phyloP scores from a whole-genome alignment of 108 stramenopile species.

The Tribonema minus region DNA sequence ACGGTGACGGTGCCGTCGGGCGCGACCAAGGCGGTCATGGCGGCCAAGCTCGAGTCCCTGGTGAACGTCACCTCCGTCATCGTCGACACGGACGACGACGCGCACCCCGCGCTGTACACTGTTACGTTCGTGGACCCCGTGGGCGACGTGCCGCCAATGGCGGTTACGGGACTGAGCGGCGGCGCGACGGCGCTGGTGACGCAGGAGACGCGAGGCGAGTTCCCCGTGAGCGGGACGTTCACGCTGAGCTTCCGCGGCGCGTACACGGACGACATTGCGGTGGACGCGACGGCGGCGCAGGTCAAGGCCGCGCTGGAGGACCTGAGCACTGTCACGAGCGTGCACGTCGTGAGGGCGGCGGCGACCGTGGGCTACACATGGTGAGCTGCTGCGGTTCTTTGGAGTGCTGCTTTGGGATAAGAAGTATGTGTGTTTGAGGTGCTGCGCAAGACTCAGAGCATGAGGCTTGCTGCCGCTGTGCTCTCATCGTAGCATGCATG shows the following conservation, averaged over 20 bases:
- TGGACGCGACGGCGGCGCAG: constrained; percentile 62
- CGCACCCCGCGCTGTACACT: constrained; percentile 41
- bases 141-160: constrained; percentile 60
- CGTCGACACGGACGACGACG: constrained; percentile 5
- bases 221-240: constrained; percentile 64
- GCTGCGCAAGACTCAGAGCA: no score
- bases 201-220: constrained; percentile 57
- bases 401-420: no score
- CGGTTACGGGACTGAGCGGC: constrained; percentile 11
- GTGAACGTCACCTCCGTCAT: constrained; percentile 54
- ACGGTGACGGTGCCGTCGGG: constrained; percentile 54
- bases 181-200: constrained; percentile 26
- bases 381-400: no score
- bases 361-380: constrained; percentile 1
- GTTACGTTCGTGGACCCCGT: constrained; percentile 66
- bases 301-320: constrained; percentile 62
- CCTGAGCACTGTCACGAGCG: constrained; percentile 54
- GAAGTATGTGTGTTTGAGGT: no score
- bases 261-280: constrained; percentile 61
- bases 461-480: no score
- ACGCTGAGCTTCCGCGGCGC: constrained; percentile 64
- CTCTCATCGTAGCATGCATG: no score
- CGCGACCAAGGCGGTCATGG: constrained; percentile 63
- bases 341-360: constrained; percentile 47
- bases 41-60: constrained; percentile 66